Evolutionary conservation across 768 basidiomycete species (phyloP).

Genomic region (Leccinum subgranulosum): DNA sequence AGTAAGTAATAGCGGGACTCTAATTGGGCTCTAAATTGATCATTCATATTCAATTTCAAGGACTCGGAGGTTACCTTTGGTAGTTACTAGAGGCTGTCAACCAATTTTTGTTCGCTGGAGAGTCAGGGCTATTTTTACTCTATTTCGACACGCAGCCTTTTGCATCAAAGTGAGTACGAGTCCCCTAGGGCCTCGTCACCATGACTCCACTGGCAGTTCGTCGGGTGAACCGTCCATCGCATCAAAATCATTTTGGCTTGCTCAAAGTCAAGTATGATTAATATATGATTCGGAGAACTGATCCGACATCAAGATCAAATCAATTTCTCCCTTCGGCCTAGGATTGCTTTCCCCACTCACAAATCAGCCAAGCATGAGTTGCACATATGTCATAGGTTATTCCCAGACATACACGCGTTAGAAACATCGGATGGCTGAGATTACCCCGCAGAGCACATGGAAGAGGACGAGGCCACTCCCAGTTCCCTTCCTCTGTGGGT

Average conservation of each 20-base stretch:
- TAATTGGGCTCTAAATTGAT: background rate
- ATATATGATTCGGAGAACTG: background rate
- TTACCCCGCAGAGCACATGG: conserved; percentile 75
- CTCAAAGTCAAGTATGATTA: too few relatives aligned
- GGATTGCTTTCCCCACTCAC: background rate
- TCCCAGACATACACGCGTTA: background rate
- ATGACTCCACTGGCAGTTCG: background rate
- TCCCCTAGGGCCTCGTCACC: too few relatives aligned
- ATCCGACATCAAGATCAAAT: background rate
- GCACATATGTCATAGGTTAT: conserved; percentile 58
- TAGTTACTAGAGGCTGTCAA: too few relatives aligned
- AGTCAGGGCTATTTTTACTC: background rate
- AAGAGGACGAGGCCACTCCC: conserved; percentile 79
- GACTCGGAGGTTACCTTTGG: too few relatives aligned
- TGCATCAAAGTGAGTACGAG: background rate
- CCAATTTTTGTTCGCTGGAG: too few relatives aligned
- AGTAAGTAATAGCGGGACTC: background rate
- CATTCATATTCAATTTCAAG: too few relatives aligned
- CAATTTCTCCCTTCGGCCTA: background rate
- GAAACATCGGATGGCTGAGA: background rate
- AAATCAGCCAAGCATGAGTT: conserved; percentile 35
- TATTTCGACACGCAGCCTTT: background rate
- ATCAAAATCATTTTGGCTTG: background rate
- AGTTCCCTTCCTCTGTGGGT: conserved; percentile 86
- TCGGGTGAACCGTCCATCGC: background rate